phyloP scores from a whole-genome alignment of 2,329 filamentous ascomycete species.

The Aureobasidium sp. region DNA sequence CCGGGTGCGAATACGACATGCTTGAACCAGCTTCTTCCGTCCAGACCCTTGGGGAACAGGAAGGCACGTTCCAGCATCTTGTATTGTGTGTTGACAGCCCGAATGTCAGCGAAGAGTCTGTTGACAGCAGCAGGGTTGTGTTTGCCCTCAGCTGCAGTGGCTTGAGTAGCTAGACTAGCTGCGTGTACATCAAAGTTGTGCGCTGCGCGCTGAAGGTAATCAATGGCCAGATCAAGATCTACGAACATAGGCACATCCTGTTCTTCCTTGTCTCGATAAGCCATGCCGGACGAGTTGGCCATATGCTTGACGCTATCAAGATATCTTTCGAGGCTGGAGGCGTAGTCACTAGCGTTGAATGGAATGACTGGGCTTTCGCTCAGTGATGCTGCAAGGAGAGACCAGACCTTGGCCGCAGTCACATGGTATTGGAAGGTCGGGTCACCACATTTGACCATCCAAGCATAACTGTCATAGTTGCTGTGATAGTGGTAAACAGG shows the following conservation, averaged over 20 bases:
- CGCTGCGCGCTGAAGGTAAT: slow-evolving; percentile 42
- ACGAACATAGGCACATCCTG: slow-evolving; percentile 34
- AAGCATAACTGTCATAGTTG: slow-evolving; percentile 78
- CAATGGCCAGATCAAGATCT: slow-evolving; percentile 43
- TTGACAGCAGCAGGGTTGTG: slow-evolving; percentile 25
- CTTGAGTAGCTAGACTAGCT: slow-evolving; percentile 39
- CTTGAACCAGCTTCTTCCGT: slow-evolving; percentile 82
- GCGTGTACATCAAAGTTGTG: slow-evolving; percentile 46
- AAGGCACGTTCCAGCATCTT: slow-evolving; percentile 79
- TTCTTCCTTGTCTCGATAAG: slow-evolving; percentile 22
- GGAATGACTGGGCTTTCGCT: slow-evolving; percentile 41
- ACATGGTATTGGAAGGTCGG: slow-evolving; percentile 51
- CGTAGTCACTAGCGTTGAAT: slow-evolving; percentile 43
- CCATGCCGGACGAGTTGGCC: background rate
- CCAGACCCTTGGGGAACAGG: slow-evolving; percentile 66
- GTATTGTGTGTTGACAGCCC: slow-evolving; percentile 68
- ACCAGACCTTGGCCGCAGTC: slow-evolving; percentile 41
- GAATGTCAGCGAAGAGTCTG: slow-evolving; percentile 37
- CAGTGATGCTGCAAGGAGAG: slow-evolving; percentile 39
- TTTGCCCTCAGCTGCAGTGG: slow-evolving; percentile 50
- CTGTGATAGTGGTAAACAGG: slow-evolving; percentile 70
- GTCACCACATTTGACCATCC: slow-evolving; percentile 77
- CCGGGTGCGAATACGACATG: slow-evolving; percentile 91
- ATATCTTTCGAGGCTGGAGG: slow-evolving; percentile 35
- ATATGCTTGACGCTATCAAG: slow-evolving; percentile 34